A percentile compares a stretch with the other conserved stretches of the same genome.
phyloP scores from a whole-genome alignment of 352 stramenopile species.

The Globisporangium mamillatum region DNA sequence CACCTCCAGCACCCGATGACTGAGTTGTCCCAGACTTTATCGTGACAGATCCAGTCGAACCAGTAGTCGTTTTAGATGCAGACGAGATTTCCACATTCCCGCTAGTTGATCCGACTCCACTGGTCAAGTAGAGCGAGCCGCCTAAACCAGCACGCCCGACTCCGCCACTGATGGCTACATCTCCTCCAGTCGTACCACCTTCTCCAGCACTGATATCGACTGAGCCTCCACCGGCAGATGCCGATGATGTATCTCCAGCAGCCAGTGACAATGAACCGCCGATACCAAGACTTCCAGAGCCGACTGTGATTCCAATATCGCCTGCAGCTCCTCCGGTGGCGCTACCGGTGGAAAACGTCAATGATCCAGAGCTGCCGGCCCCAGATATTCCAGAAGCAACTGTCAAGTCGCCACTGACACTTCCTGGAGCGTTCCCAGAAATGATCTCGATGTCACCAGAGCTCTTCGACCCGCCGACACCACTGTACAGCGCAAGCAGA shows the following conservation, averaged over 20 bases:
- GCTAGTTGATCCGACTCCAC: constrained; percentile 35
- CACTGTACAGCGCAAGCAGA: constrained; percentile 32
- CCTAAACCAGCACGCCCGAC: constrained; percentile 20
- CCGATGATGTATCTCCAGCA: constrained; percentile 27
- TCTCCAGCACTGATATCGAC: constrained; percentile 29
- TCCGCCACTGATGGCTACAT: constrained; percentile 15
- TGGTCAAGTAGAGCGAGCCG: constrained; percentile 34
- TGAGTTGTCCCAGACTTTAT: constrained; percentile 29
- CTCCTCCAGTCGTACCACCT: constrained; percentile 31
- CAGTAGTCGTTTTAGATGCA: constrained; percentile 26
- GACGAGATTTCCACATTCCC: constrained; percentile 32
- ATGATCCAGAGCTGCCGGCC: constrained; percentile 43
- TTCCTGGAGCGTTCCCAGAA: constrained; percentile 27
- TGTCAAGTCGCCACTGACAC: constrained; percentile 50
- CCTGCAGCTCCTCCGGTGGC: constrained; percentile 45
- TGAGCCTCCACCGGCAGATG: constrained; percentile 24
- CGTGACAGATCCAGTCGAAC: constrained; percentile 28
- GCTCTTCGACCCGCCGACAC: constrained; percentile 33
- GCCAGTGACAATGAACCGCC: constrained; percentile 37
- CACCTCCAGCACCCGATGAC: constrained; percentile 28
- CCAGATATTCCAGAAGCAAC: constrained; percentile 39
- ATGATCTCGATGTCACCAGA: constrained; percentile 45
- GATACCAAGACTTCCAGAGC: constrained; percentile 36
- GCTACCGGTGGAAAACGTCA: constrained; percentile 41
- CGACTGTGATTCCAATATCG: constrained; percentile 41